Base-by-base conservation (phyloP, 192 early-diverging fungal genomes). In the Lobulomyces angularis region DNA sequence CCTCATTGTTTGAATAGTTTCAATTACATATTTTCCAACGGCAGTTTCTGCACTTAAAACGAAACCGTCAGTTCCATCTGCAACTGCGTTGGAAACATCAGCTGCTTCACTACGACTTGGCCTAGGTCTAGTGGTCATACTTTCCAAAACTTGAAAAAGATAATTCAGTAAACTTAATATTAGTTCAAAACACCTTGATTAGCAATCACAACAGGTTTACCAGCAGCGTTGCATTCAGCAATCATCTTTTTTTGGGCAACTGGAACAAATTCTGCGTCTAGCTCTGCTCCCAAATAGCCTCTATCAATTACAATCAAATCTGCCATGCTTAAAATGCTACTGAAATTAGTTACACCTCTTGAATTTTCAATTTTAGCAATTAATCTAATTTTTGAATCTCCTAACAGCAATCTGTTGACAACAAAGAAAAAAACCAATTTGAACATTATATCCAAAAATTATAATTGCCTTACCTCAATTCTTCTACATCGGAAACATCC, bases 221-320 rank as follows among this genome's bases (percentile, higher is more conserved):
- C 72, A 34, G 60, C 42, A 27, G 61, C 39, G 39, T 76, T 76
- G 16, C 68, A 67, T 54, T 59, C 27, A 36, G 45, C 47, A 37
- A 76, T 73, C 68, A 76, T 71, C 35, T 65, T 58, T 63, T 76
- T 76, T 43, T 76, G 72, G 2, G 60, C 64, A 30, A 68, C 59
- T 0, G 68, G 64, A 30, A 76, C 69, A 3, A 59, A 12, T 32
- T 76, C 72, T 1, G 72, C 57, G 25, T 67, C 72, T 17, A 76
- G 53, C 45, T 76, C 72, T 8, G 61, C 55, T 0, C 72, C 72
- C 16, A 76, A 61, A 53, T 76, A 76, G 8, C 72, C 72, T 22
- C 72, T 46, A 41, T 76, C 72, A 29, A 76, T 65, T 27, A 76
- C 66, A 30, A 76, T 66, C n/a, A 67, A 67, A 35, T 76, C 72